A percentile compares a stretch with the other conserved stretches of the same genome.
phyloP scores from a whole-genome alignment of 1,284 basidiomycete genomes.

The Rhodotorula sp. region DNA sequence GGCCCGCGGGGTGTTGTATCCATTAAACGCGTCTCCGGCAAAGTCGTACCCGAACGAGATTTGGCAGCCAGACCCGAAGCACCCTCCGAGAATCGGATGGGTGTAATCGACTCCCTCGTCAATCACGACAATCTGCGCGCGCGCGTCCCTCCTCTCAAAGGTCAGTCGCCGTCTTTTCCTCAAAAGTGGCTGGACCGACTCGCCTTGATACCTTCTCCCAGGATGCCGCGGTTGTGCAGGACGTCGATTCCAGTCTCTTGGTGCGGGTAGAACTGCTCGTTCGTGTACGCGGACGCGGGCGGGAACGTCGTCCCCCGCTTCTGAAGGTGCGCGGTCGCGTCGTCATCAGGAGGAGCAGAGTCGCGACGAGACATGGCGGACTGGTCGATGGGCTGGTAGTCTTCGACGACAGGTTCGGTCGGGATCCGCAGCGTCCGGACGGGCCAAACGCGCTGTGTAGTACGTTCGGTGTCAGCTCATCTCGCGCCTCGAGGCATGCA shows the following conservation, averaged over 20 bases:
- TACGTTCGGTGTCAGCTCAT: conserved; percentile 4
- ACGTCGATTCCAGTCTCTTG: conserved; percentile 59
- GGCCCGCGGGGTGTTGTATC: conserved; percentile 42
- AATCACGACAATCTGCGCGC: conserved; percentile 32
- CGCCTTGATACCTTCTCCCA: conserved; percentile 37
- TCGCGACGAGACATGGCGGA: conserved; percentile 47
- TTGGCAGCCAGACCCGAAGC: conserved; percentile 63
- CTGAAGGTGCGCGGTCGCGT: background rate
- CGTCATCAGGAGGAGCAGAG: background rate
- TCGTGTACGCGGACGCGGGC: conserved; percentile 54
- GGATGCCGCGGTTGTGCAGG: conserved; percentile 48
- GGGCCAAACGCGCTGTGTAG: conserved; percentile 11
- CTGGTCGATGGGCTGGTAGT: background rate
- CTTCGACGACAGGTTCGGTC: conserved; percentile 2
- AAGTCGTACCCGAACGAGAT: conserved; percentile 61
- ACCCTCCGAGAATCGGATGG: conserved; percentile 61
- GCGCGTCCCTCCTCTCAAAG: too few relatives aligned
- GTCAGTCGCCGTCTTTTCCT: too few relatives aligned
- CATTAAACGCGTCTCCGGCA: conserved; percentile 51
- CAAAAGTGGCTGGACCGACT: background rate
- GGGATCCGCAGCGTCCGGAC: background rate
- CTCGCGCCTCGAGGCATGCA: background rate
- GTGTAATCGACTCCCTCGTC: conserved; percentile 47
- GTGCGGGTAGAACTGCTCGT: conserved; percentile 58
- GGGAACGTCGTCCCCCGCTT: conserved; percentile 48